Conservation (phyloP, 2,329 filamentous ascomycete genomes). For the Fusarium ambrosium region DNA sequence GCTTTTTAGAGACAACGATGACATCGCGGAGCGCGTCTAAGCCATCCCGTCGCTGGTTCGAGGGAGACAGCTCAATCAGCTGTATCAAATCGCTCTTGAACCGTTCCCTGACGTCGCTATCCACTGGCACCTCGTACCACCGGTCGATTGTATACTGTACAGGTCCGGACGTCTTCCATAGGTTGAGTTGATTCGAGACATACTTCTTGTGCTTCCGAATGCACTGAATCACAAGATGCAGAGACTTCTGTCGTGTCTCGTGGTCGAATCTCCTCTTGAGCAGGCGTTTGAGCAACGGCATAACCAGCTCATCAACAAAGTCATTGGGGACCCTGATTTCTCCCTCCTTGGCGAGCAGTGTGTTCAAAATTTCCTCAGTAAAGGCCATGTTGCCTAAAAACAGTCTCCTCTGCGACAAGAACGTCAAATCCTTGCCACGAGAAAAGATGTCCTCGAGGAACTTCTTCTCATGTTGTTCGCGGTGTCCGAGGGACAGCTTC, state of each 20-base stretch:
- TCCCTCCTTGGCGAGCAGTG: slow-evolving; percentile 18
- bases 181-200: neutral
- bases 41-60: neutral
- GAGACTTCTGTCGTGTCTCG: slow-evolving; percentile 27
- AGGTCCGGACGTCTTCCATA: neutral
- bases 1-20: neutral
- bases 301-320: slow-evolving; percentile 33
- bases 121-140: slow-evolving; percentile 19
- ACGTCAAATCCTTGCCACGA: neutral
- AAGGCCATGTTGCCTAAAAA: slow-evolving; percentile 36
- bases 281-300: slow-evolving; percentile 42
- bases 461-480: slow-evolving; percentile 27
- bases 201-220: slow-evolving; percentile 6
- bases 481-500: slow-evolving; percentile 31
- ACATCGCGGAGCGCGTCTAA: neutral
- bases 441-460: slow-evolving; percentile 36
- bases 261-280: slow-evolving; percentile 23
- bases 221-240: slow-evolving; percentile 31
- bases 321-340: slow-evolving; percentile 28
- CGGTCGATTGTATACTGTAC: slow-evolving; percentile 29
- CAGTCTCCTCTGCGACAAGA: slow-evolving; percentile 14
- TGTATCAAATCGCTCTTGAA: slow-evolving; percentile 12
- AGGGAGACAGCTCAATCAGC: slow-evolving; percentile 14
- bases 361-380: slow-evolving; percentile 24
- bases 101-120: neutral